These are phyloP conservation scores for Boletus subparvulus DNA, from an alignment of 768 basidiomycete species.

Conservation along the genomic window DNA sequence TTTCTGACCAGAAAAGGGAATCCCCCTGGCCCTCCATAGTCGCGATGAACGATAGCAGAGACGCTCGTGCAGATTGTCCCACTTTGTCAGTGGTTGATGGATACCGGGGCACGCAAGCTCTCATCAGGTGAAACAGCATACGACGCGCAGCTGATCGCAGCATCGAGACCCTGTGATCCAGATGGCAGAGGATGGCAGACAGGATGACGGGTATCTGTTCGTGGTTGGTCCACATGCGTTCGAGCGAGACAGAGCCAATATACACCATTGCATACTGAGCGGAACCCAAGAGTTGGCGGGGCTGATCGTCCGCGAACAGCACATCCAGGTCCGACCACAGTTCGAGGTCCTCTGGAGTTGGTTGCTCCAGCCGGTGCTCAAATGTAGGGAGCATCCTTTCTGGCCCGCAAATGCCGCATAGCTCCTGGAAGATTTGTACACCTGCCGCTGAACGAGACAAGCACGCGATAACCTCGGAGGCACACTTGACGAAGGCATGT, in stretches of 20 bases:
- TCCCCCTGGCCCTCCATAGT: constrained; percentile 60
- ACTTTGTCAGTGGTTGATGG: constrained; percentile 66
- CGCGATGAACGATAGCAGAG: constrained; percentile 51
- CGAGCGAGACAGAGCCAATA: constrained; percentile 71
- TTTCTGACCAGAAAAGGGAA: constrained; percentile 68
- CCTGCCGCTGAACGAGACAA: constrained; percentile 77
- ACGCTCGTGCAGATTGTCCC: constrained; percentile 43
- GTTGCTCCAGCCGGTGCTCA: constrained; percentile 64
- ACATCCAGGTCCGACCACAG: constrained; percentile 80
- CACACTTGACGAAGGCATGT: constrained; percentile 72
- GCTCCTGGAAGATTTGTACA: constrained; percentile 70
- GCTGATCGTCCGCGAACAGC: constrained; percentile 66
- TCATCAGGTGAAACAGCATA: constrained; percentile 84
- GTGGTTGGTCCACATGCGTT: constrained; percentile 73
- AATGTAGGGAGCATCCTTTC: constrained; percentile 77
- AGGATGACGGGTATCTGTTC: constrained; percentile 71
- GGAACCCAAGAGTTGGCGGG: constrained; percentile 68
- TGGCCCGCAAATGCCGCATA: constrained; percentile 85
- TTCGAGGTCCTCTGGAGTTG: constrained; percentile 65
- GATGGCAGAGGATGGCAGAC: constrained; percentile 76
- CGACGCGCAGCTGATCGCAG: constrained; percentile 68
- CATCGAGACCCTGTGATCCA: constrained; percentile 73
- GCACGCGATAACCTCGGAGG: constrained; percentile 79
- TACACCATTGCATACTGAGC: constrained; percentile 90
- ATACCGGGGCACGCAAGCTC: constrained; percentile 79